Evolutionary conservation across 1,284 basidiomycete genomes (phyloP).

Genomic region (Ganoderma lucidum): DNA sequence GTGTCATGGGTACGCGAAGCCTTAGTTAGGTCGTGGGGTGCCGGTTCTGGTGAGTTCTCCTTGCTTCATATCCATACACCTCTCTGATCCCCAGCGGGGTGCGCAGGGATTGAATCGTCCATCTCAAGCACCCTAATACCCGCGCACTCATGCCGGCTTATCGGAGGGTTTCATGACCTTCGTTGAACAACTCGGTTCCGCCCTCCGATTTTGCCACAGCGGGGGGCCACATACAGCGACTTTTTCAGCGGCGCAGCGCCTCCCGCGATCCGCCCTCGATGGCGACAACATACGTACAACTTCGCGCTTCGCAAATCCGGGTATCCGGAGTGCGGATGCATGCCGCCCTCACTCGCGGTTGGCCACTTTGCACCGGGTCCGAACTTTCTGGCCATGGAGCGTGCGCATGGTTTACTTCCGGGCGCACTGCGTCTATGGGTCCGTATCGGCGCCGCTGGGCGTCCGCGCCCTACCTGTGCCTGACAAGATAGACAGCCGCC

Average conservation of each 20-base stretch:
- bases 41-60: background rate
- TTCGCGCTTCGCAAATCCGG: background rate
- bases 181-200: background rate
- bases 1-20: background rate
- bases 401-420: background rate
- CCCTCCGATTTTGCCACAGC: background rate
- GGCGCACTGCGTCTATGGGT: conserved; percentile 1
- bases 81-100: background rate
- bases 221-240: background rate
- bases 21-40: background rate
- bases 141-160: background rate
- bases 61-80: background rate
- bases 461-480: background rate
- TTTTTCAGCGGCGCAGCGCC: background rate
- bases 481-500: background rate
- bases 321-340: background rate
- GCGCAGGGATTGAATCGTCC: background rate
- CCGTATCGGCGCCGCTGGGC: conserved; percentile 3
- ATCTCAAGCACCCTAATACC: background rate
- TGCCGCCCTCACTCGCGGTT: background rate
- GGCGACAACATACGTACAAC: background rate
- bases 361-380: background rate
- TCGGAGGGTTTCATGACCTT: background rate
- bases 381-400: background rate
- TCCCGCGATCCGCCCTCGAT: conserved; percentile 7